Conservation (phyloP, 2,329 filamentous ascomycete genomes). For the Botrytis medusae region DNA sequence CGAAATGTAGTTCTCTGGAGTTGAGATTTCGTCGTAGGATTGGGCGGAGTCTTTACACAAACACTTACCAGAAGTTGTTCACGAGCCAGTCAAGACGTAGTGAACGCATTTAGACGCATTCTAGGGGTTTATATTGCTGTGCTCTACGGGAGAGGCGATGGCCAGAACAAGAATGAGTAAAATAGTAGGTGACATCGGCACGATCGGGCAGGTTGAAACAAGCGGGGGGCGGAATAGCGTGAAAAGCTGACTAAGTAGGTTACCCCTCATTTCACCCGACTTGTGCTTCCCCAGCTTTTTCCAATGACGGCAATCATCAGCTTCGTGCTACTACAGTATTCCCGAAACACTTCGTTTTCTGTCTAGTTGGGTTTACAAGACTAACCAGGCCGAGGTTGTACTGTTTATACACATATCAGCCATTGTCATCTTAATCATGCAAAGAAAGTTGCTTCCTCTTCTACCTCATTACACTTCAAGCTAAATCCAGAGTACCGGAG, state of each 20-base stretch:
- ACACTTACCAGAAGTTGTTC: neutral
- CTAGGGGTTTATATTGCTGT: neutral
- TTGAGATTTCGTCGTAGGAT: neutral
- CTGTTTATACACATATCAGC: slow-evolving; percentile 15
- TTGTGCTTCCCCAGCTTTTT: slow-evolving; percentile 6
- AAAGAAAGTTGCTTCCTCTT: slow-evolving; percentile 9
- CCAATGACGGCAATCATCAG: neutral
- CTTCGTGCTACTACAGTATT: neutral
- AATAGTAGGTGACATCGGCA: neutral
- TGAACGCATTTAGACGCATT: neutral
- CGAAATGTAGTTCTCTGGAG: neutral
- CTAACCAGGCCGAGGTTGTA: neutral
- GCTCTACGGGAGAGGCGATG: neutral
- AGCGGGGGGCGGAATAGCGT: neutral
- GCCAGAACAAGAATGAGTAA: neutral
- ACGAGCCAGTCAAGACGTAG: neutral
- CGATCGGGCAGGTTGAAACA: neutral
- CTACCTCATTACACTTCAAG: slow-evolving; percentile 12
- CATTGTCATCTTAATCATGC: slow-evolving; percentile 7
- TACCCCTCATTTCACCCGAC: slow-evolving; percentile 6
- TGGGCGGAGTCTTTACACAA: neutral
- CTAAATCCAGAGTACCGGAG: neutral
- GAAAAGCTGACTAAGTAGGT: neutral
- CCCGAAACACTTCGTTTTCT: neutral
- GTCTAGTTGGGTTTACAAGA: neutral